Conservation (phyloP, 169 alveolate species). For the Plasmodium vinckei region DNA sequence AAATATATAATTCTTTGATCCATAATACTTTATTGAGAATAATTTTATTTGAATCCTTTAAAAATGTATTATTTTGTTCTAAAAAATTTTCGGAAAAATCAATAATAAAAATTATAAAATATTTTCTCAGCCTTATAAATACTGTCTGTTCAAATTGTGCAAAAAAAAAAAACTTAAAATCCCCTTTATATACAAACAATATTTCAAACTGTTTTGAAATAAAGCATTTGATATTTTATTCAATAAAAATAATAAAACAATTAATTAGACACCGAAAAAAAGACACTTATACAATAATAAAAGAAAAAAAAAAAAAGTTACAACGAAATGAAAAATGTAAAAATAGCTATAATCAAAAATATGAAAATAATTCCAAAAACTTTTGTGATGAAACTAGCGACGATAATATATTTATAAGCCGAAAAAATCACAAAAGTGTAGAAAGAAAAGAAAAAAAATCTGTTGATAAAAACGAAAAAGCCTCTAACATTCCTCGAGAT, state of each 20-base stretch:
- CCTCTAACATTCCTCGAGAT: not conserved
- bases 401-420: not conserved
- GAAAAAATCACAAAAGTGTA: not conserved
- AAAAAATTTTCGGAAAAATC: constrained; percentile 66
- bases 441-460: not conserved
- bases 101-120: constrained; percentile 56
- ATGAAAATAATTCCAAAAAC: not conserved
- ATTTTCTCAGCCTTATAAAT: constrained; percentile 36
- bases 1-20: constrained; percentile 19
- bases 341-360: not conserved
- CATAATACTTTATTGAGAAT: constrained; percentile 36
- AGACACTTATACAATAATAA: constrained; percentile 54
- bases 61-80: constrained; percentile 48
- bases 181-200: constrained; percentile 44
- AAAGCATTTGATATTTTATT: constrained; percentile 34
- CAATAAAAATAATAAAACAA: constrained; percentile 8
- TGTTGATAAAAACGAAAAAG: not conserved
- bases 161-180: constrained; percentile 15
- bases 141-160: constrained; percentile 26
- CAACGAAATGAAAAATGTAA: constrained; percentile 3
- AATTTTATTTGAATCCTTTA: constrained; percentile 63
- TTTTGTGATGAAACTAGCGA: constrained; percentile 4
- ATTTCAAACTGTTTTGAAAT: constrained; percentile 69
- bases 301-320: constrained; percentile 44
- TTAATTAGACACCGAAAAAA: constrained; percentile 31